These are phyloP conservation scores for Phytophthora litchii DNA, from an alignment of 352 stramenopile genomes.

Conservation along the genomic window DNA sequence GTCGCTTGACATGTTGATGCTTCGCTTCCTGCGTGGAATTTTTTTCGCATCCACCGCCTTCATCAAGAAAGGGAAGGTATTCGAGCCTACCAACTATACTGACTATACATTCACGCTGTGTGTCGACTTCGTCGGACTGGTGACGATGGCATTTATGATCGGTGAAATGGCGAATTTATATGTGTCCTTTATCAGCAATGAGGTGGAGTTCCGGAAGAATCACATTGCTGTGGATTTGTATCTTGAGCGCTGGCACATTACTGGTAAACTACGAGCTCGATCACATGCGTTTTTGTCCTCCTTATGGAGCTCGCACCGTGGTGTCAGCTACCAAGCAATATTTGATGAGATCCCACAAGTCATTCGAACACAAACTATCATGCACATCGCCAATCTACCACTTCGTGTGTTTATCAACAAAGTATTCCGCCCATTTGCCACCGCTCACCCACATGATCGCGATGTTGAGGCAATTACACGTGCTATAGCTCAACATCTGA, in stretches of 20 bases:
- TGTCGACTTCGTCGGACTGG: slow-evolving; percentile 46
- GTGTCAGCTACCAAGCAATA: slow-evolving; percentile 61
- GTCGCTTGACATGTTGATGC: slow-evolving; percentile 12
- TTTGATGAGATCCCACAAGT: slow-evolving; percentile 58
- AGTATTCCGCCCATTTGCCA: slow-evolving; percentile 54
- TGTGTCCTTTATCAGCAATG: slow-evolving; percentile 60
- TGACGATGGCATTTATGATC: slow-evolving; percentile 61
- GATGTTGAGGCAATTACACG: slow-evolving; percentile 41
- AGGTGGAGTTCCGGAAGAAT: slow-evolving; percentile 68
- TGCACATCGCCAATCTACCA: slow-evolving; percentile 47
- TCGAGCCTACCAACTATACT: slow-evolving; percentile 24
- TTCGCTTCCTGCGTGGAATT: slow-evolving; percentile 51
- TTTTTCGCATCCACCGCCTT: slow-evolving; percentile 54
- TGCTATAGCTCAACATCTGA: slow-evolving; percentile 53
- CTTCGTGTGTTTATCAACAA: slow-evolving; percentile 43
- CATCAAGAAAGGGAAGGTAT: slow-evolving; percentile 52
- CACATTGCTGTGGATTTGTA: slow-evolving; percentile 63
- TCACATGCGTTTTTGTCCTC: slow-evolving; percentile 56
- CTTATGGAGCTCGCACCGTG: slow-evolving; percentile 62
- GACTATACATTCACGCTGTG: slow-evolving; percentile 51
- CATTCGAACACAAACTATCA: slow-evolving; percentile 57
- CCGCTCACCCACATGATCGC: slow-evolving; percentile 29
- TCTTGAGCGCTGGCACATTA: slow-evolving; percentile 53
- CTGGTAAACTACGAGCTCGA: slow-evolving; percentile 38
- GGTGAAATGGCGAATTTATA: slow-evolving; percentile 59